Evolutionary conservation across 2,329 filamentous ascomycete genomes (phyloP).

Genomic region (Calonectria ilicicola): DNA sequence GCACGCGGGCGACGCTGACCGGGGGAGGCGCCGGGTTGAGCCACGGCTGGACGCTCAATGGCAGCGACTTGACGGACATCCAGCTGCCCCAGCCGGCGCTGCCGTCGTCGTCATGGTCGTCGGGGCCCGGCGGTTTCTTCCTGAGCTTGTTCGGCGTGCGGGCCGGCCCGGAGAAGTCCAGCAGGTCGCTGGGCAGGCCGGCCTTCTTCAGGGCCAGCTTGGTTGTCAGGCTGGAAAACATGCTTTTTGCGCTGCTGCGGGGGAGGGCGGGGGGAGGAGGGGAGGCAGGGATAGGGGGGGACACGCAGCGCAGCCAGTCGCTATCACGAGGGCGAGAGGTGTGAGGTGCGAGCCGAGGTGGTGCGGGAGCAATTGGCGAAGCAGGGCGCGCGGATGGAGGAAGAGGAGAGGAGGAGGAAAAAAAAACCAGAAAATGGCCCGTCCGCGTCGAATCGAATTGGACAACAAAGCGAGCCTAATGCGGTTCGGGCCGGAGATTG

Average conservation of each 20-base stretch:
- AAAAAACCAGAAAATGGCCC: background rate
- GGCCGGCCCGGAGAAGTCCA: constrained; percentile 51
- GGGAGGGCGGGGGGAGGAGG: background rate
- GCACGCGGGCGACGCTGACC: constrained; percentile 58
- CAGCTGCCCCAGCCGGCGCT: constrained; percentile 55
- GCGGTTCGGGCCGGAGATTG: constrained; percentile 14
- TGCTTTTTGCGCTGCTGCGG: constrained; percentile 41
- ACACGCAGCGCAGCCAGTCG: background rate
- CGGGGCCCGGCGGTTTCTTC: constrained; percentile 47
- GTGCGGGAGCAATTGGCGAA: constrained; percentile 15
- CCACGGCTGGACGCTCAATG: constrained; percentile 66
- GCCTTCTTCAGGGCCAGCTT: constrained; percentile 70
- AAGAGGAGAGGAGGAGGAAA: background rate
- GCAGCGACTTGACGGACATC: constrained; percentile 63
- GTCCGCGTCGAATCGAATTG: constrained; percentile 11
- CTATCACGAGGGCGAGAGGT: background rate
- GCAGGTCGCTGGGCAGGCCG: constrained; percentile 63
- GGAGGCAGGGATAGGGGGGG: background rate
- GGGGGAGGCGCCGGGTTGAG: constrained; percentile 63
- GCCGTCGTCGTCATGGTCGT: constrained; percentile 43
- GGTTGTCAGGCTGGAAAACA: constrained; percentile 68
- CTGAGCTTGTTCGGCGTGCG: constrained; percentile 47
- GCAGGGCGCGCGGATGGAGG: background rate
- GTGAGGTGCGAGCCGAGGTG: background rate
- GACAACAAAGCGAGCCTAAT: constrained; percentile 3